Percentiles rank a stretch among this genome's conserved stretches.
Evolutionary conservation across 768 basidiomycete genomes (phyloP).

Genomic region (Serendipita sp.): DNA sequence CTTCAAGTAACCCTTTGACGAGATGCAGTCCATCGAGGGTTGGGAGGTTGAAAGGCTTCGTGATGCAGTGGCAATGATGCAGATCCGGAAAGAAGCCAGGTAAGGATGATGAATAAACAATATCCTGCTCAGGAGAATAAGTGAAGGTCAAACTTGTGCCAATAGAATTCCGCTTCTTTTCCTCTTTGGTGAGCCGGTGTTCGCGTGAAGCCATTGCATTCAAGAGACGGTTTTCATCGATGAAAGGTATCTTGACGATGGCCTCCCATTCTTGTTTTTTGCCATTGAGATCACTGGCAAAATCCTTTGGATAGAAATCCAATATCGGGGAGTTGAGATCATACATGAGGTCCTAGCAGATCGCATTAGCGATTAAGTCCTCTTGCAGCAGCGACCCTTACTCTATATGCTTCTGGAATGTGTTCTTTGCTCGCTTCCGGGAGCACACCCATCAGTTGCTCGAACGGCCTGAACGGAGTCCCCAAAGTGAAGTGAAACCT

Average conservation of each 20-base stretch:
- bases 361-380: too few species aligned
- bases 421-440: constrained; percentile 81
- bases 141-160: constrained; percentile 71
- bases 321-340: constrained; percentile 71
- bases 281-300: constrained; percentile 88
- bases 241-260: constrained; percentile 96
- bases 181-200: constrained; percentile 58
- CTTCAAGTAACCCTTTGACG: constrained; percentile 73
- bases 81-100: constrained; percentile 92
- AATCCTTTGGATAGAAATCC: constrained; percentile 87
- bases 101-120: constrained; percentile 73
- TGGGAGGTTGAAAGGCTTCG: constrained; percentile 77
- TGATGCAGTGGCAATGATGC: constrained; percentile 58
- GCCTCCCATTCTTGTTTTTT: constrained; percentile 99
- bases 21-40: constrained; percentile 73
- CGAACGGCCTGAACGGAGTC: constrained; percentile 78
- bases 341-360: constrained; percentile 70
- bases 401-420: constrained; percentile 74
- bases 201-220: constrained; percentile 72
- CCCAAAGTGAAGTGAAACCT: constrained; percentile 78
- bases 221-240: constrained; percentile 64
- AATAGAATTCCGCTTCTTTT: constrained; percentile 55
- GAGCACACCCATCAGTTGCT: constrained; percentile 96
- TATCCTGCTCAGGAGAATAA: constrained; percentile 48
- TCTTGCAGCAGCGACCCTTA: constrained; percentile 21